Conservation (phyloP, 352 stramenopile genomes). For the Phytopythium ostracodes region DNA sequence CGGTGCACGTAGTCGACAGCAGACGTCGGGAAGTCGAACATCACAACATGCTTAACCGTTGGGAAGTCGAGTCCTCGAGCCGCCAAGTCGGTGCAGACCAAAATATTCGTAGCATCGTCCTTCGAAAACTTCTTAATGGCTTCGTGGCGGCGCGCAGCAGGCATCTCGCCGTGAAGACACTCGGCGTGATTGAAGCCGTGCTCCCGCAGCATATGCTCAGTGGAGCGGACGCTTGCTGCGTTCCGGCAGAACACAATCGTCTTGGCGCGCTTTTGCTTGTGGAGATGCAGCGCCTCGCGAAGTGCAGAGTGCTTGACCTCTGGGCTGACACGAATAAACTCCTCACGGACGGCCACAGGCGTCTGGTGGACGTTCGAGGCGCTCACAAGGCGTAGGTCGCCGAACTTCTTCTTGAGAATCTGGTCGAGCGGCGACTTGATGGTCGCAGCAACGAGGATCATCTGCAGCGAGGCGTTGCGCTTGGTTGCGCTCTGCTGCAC, state of each 20-base stretch:
- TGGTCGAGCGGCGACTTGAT: conserved; percentile 64
- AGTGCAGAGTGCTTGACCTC: conserved; percentile 71
- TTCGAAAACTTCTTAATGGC: conserved; percentile 52
- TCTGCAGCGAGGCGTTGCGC: conserved; percentile 48
- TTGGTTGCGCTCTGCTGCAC: conserved; percentile 67
- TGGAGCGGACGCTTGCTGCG: conserved; percentile 64
- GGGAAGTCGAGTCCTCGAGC: conserved; percentile 91
- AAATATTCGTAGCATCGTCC: conserved; percentile 46
- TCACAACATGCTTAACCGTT: conserved; percentile 88
- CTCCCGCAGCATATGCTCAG: conserved; percentile 81
- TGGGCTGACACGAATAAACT: conserved; percentile 59
- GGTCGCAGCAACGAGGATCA: conserved; percentile 70
- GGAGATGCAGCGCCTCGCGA: conserved; percentile 45
- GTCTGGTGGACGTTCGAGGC: conserved; percentile 72
- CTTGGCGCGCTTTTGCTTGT: conserved; percentile 37
- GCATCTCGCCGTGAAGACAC: conserved; percentile 81
- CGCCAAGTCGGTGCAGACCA: conserved; percentile 93
- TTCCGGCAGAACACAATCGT: conserved; percentile 80
- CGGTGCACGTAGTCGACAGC: conserved; percentile 94
- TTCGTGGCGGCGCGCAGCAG: conserved; percentile 40
- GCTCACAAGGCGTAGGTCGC: conserved; percentile 50
- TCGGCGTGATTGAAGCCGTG: conserved; percentile 48
- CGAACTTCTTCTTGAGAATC: conserved; percentile 71
- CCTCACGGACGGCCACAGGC: conserved; percentile 46
- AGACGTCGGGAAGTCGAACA: conserved; percentile 92